Conservation (phyloP, 306 rosid genomes). For the Cucumis hystrix region DNA sequence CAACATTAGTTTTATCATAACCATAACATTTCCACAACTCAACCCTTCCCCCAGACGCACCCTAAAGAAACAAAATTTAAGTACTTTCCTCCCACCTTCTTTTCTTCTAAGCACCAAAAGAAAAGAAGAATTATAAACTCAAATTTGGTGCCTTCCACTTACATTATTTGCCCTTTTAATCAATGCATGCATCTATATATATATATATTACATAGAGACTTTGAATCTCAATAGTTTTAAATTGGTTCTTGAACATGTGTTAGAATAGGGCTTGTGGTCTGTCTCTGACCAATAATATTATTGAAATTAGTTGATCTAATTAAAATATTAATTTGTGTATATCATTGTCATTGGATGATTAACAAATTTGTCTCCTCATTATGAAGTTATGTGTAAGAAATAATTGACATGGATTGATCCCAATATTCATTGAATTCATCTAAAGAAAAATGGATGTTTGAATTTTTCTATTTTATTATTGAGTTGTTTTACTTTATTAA, state of each 20-base stretch:
- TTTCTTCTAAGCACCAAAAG: neutral
- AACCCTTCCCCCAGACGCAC: too few species aligned
- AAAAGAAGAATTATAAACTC: too few species aligned
- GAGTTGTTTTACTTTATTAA: too few species aligned
- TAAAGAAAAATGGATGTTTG: too few species aligned
- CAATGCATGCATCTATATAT: neutral
- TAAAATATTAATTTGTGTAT: neutral
- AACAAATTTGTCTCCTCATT: neutral
- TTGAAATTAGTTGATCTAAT: neutral
- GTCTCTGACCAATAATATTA: neutral
- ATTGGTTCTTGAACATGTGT: neutral
- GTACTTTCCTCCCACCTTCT: constrained; percentile 6
- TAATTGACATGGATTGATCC: neutral
- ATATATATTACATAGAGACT: neutral
- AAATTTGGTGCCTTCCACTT: constrained; percentile 1
- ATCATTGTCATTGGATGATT: neutral
- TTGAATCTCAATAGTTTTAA: neutral
- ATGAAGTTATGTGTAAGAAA: neutral
- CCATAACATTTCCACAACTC: too few species aligned
- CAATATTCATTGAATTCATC: neutral
- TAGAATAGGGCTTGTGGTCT: neutral
- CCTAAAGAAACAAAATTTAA: neutral
- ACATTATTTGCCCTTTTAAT: neutral
- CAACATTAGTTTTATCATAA: too few species aligned
- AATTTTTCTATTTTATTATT: too few species aligned